Evolutionary conservation across 805 yeast genomes (phyloP), one percentile per base, ranked within the genome.

Genomic region (Metschnikowia baotianmanensis): DNA sequence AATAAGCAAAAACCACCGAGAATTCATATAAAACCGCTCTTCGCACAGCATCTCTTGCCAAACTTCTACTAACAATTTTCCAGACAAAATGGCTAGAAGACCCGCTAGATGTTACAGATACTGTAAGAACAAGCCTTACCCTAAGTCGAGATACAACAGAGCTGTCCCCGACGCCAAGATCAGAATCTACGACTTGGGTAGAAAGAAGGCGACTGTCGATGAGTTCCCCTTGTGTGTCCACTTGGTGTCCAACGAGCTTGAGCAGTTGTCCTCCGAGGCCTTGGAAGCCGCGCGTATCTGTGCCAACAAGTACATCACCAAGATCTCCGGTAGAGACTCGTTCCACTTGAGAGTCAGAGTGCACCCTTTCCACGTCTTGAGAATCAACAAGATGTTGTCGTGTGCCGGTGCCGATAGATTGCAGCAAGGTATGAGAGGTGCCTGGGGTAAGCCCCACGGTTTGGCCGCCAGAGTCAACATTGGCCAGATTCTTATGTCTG

Each of bases 381-480:
- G 99, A 80, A 93, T 93, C 82, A 93, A 93, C 93, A 93, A 93
- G 88, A 93, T 93, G 99, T 89, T 93, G 96, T 93, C 99, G 70
- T 93, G 99, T 83, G 99, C 99, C 80, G 99, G 99, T 87, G 99
- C 99, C 73, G 99, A 93, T 91, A 89, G 99, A 86, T 84, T 93
- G 78, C 99, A 93, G 82, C 98, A 93, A 81, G 99, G 99, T 90
- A 93, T 93, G 99, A 91, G 99, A 88, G 95, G 95, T 83, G 99
- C 99, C 72, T 93, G 98, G 98, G 99, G 99, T 89, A 93, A 93
- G 82, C 99, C 99, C 67, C 96, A 90, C 67, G 99, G 99, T 82
- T 81, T 89, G 68, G 99, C 98, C 65, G 99, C 99, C 66, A 89
- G 99, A 77, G 98, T 93, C 72, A 78, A 78, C 78, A 93, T 93